Evolutionary conservation across 148 eudicot species (phyloP), one percentile per base, ranked within the genome.

Genomic region (Selenicereus undatus): DNA sequence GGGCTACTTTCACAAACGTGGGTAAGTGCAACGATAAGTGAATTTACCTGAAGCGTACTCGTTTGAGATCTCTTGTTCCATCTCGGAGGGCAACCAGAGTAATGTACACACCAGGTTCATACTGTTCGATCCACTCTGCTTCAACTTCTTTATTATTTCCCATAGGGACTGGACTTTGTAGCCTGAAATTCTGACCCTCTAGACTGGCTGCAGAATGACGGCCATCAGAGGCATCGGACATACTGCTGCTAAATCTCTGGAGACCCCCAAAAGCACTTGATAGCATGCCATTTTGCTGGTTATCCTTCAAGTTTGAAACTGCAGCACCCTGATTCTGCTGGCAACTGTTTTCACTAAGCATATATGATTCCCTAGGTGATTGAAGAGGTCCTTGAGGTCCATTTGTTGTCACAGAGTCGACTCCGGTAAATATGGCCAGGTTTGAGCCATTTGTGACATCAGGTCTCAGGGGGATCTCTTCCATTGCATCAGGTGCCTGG

Each of bases 41-140:
- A 3, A 12, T 58, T 74, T 89, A 95, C 99, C 99, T 95, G 99
- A 95, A 95, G 83, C 99, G 99, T 75, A 95, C 99, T 43, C 99
- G 91, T 84, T 95, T 95, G 76, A 95, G 97, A 87, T 95, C 99
- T 81, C 97, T 89, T 22, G 99, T 91, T 77, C 99, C 97, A 85
- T 95, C 99, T 72, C 85, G 87, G 75, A 93, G 93, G 79, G 99
- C 94, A 68, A 95, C 87, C 42, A 95, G 92, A 32, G 99, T 95
- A 56, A 95, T 93, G 78, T 95, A 95, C 69, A 95, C 99, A 78
- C 99, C 99, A 77, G 97, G 92, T 90, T 93, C 99, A 32, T 95
- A 95, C 85, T 93, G 99, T 81, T 95, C 99, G 78, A 93, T 95
- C 97, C 99, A 93, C 82, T 93, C 99, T 27, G 97, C 97, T 86